Base-by-base conservation (phyloP, 352 stramenopile genomes). In the Globisporangium barbulae region DNA sequence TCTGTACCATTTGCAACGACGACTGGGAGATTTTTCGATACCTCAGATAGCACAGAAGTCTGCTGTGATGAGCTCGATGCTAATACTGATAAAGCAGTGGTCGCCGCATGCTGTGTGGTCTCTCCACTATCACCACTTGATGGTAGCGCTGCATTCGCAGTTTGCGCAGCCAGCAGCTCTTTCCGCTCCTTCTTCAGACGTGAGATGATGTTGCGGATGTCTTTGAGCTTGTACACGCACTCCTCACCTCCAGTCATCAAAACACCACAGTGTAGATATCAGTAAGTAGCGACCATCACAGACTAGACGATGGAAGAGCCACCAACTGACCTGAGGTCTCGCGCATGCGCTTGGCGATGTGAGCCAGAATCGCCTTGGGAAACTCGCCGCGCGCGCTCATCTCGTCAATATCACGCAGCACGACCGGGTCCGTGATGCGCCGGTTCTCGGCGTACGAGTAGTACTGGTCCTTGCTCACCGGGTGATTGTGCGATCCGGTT, bases 181-280 rank as follows among this genome's bases (percentile, higher is more conserved):
- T 37, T 48, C n/a, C 22, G 47, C 21, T 64, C 58, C 31, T 31
- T 47, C 47, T 64, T 64, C n/a, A 48, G 33, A 3, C 58, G 58
- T 33, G 33, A 35, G 58, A 64, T 30, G 33, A 64, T 55, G 31
- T 64, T 64, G 21, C 31, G 47, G 33, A 64, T 48, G 21, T 55
- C 58, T 15, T 64, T 64, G 6, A 64, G 35, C 45, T 55, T 56
- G 35, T 64, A 64, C 58, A 56, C 48, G 22, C 58, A 64, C 17
- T 55, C 58, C 25, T 49, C 47, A 13, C 58, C 58, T 64, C 6
- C 13, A 28, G 5, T 35, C 31, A 59, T 21, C 12, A 4, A 37
- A 10, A 21, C n/a, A 48, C 5, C 15, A 57, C 15, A 37, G 50
- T 5, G n/a, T 39, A 15, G 5, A n/a, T 8, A 44, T n/a, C 25